phyloP scores from a whole-genome alignment of 2,329 filamentous ascomycete genomes.

The Microcyclosporella mali region DNA sequence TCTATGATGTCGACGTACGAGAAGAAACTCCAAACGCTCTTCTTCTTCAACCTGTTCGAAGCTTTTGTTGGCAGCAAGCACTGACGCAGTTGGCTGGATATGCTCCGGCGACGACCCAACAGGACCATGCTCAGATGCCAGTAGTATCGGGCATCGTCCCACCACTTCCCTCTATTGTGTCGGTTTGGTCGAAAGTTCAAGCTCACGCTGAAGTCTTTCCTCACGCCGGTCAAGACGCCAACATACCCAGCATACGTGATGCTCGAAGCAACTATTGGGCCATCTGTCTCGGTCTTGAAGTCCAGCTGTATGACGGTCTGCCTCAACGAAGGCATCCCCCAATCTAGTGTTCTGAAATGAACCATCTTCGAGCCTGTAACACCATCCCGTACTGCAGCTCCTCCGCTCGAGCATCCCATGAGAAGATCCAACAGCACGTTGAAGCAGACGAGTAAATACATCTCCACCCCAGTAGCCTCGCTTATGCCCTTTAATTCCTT shows the following conservation, averaged over 20 bases:
- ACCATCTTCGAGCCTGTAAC: slow-evolving; percentile 37
- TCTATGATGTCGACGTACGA: slow-evolving; percentile 28
- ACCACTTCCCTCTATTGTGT: slow-evolving; percentile 32
- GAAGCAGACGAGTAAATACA: slow-evolving; percentile 56
- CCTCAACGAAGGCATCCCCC: slow-evolving; percentile 41
- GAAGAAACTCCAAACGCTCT: slow-evolving; percentile 1
- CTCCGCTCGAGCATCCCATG: slow-evolving; percentile 60
- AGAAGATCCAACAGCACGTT: slow-evolving; percentile 59
- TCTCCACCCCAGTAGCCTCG: slow-evolving; percentile 44
- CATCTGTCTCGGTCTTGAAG: slow-evolving; percentile 29
- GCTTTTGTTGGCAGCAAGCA: slow-evolving; percentile 33
- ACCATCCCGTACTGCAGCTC: slow-evolving; percentile 29
- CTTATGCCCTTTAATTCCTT: slow-evolving; percentile 56
- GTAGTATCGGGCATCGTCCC: slow-evolving; percentile 38
- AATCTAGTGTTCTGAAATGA: slow-evolving; percentile 51
- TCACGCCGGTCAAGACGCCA: slow-evolving; percentile 47
- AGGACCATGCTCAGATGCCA: slow-evolving; percentile 49
- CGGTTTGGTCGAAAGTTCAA: slow-evolving; percentile 49
- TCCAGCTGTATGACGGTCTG: slow-evolving; percentile 38
- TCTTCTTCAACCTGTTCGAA: neutral
- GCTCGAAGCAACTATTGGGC: slow-evolving; percentile 41
- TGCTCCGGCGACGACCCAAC: slow-evolving; percentile 48
- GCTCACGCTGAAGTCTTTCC: slow-evolving; percentile 42
- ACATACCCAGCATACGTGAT: slow-evolving; percentile 50
- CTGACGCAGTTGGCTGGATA: slow-evolving; percentile 47